A percentile compares a stretch with the other conserved stretches of the same genome.
Conservation (phyloP, 129 eudicot species). For the Tagetes erecta region DNA sequence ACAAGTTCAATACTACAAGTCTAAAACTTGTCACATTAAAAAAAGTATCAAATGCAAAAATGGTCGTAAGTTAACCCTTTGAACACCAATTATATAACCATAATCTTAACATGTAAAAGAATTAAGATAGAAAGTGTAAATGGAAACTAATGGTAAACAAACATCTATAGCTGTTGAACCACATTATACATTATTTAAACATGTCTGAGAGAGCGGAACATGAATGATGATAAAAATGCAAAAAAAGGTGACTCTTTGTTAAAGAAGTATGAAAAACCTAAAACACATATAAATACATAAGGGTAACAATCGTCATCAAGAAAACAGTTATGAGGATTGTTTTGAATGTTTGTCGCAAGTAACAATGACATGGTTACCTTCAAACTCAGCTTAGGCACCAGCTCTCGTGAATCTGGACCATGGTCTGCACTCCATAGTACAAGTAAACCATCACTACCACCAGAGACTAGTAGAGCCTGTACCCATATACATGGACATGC, state of each 20-base stretch:
- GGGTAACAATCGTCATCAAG: not conserved
- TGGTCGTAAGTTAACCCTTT: not conserved
- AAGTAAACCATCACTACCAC: conserved; percentile 97
- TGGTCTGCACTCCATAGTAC: conserved; percentile 94
- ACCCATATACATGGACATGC: conserved; percentile 27
- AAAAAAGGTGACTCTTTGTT: not conserved
- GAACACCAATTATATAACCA: not conserved
- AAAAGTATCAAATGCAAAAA: not conserved
- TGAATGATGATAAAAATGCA: not conserved
- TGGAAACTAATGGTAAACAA: conserved; percentile 1
- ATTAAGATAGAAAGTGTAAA: not conserved
- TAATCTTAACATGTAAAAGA: conserved; percentile 5
- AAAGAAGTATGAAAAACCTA: not conserved
- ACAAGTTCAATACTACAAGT: not conserved
- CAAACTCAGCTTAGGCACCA: conserved; percentile 93
- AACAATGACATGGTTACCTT: conserved; percentile 49
- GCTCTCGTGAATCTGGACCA: conserved; percentile 93
- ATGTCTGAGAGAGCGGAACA: not conserved
- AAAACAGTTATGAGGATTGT: not conserved
- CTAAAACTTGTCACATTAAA: not conserved
- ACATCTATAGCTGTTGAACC: conserved; percentile 15
- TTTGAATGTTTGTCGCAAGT: not conserved
- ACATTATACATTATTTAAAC: conserved; percentile 12
- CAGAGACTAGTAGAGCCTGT: conserved; percentile 91
- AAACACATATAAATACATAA: not conserved